Evolutionary conservation across 2,329 filamentous ascomycete genomes (phyloP).

Genomic region (Colletotrichum australisinense): DNA sequence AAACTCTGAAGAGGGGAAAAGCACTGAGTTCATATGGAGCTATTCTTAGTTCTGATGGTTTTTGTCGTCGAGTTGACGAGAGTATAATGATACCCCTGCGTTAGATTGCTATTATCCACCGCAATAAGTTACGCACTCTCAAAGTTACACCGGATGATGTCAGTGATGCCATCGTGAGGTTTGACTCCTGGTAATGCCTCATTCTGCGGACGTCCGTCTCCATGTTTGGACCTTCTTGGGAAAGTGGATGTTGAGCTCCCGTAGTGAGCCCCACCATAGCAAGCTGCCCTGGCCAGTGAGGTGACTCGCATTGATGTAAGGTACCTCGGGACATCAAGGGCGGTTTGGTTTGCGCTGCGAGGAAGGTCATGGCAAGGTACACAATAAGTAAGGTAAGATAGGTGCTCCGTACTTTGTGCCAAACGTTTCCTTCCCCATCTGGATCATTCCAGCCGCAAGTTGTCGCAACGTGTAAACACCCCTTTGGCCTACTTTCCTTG

Average conservation of each 20-base stretch:
- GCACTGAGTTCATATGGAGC: neutral
- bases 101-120: neutral
- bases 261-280: slow-evolving; percentile 9
- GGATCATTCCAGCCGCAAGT: slow-evolving; percentile 31
- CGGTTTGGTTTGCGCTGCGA: neutral
- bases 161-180: slow-evolving; percentile 27
- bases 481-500: slow-evolving; percentile 25
- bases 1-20: neutral
- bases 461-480: slow-evolving; percentile 33
- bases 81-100: slow-evolving; percentile 33
- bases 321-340: slow-evolving; percentile 2
- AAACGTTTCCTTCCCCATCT: slow-evolving; percentile 22
- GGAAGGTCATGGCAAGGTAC: neutral
- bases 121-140: neutral
- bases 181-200: slow-evolving; percentile 6
- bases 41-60: slow-evolving; percentile 22
- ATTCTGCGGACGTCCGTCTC: neutral
- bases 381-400: too few species aligned
- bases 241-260: slow-evolving; percentile 5
- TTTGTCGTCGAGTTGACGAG: slow-evolving; percentile 21
- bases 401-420: neutral
- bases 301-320: slow-evolving; percentile 15
- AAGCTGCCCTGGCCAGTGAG: slow-evolving; percentile 6
- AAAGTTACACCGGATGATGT: neutral
- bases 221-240: neutral